Conservation (phyloP, 2,329 filamentous ascomycete species). For the Pseudocercospora musae region DNA sequence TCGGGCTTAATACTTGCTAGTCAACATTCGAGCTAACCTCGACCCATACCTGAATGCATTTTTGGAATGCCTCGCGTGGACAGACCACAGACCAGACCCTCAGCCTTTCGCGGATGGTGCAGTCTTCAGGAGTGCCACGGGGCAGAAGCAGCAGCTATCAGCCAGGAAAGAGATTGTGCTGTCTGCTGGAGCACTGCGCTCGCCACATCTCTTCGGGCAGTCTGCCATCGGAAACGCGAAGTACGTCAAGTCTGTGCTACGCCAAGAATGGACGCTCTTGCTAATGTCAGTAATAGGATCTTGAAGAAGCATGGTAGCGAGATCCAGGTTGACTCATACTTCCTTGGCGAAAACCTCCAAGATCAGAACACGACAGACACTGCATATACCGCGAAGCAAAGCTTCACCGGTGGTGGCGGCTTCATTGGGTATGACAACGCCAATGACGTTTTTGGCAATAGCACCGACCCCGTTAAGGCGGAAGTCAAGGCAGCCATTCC, state of each 20-base stretch:
- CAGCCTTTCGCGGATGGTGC: slow-evolving; percentile 12
- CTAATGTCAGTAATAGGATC: slow-evolving; percentile 40
- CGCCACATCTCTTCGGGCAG: slow-evolving; percentile 58
- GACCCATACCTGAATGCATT: slow-evolving; percentile 43
- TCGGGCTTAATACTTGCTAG: slow-evolving; percentile 48
- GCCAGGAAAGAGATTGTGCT: slow-evolving; percentile 52
- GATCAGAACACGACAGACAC: slow-evolving; percentile 29
- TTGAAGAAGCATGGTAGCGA: slow-evolving; percentile 40
- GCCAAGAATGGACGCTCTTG: slow-evolving; percentile 54
- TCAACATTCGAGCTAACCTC: slow-evolving; percentile 42
- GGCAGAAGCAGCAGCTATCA: background rate
- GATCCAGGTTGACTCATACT: slow-evolving; percentile 30
- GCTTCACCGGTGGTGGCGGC: slow-evolving; percentile 17
- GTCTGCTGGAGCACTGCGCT: slow-evolving; percentile 55
- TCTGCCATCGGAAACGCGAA: slow-evolving; percentile 53
- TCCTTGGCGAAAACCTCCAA: slow-evolving; percentile 29
- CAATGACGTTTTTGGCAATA: slow-evolving; percentile 39
- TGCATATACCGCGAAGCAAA: slow-evolving; percentile 21
- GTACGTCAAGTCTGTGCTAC: slow-evolving; percentile 16
- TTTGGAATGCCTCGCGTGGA: slow-evolving; percentile 43
- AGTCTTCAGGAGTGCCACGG: background rate
- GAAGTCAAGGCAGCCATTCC: slow-evolving; percentile 32
- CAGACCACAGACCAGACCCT: background rate
- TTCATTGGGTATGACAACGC: slow-evolving; percentile 19
- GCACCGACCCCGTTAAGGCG: slow-evolving; percentile 40